These are phyloP conservation scores for Candida pini DNA, from an alignment of 805 yeast species.

Conservation along the genomic window DNA sequence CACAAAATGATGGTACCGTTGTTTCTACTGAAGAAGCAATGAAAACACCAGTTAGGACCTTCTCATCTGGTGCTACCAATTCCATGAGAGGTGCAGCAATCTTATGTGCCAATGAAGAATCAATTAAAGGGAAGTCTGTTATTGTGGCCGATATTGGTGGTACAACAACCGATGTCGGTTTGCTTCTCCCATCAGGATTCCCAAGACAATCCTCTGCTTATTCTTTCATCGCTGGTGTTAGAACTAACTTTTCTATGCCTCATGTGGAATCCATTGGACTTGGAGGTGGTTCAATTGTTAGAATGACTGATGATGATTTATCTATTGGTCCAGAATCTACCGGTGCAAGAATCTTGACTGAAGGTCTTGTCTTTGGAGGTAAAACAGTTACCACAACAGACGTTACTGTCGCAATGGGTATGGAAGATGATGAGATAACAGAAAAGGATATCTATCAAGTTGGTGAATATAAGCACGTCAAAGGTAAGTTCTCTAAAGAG, in stretches of 20 bases:
- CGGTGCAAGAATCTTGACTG: conserved; percentile 34
- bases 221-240: conserved; percentile 40
- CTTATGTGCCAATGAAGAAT: conserved; percentile 31
- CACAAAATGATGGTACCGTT: conserved; percentile 48
- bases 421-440: conserved; percentile 22
- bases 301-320: conserved; percentile 17
- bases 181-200: conserved; percentile 40
- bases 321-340: conserved; percentile 45
- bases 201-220: conserved; percentile 41
- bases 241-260: conserved; percentile 47
- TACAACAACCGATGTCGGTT: conserved; percentile 46
- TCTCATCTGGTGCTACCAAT: conserved; percentile 45
- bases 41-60: conserved; percentile 38
- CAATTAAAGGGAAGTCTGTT: conserved; percentile 28
- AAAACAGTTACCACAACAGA: conserved; percentile 36
- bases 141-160: conserved; percentile 46
- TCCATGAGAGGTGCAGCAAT: conserved; percentile 44
- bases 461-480: conserved; percentile 21
- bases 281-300: conserved; percentile 45
- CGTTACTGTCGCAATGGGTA: conserved; percentile 32
- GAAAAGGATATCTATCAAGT: no score
- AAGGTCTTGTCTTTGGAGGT: conserved; percentile 39
- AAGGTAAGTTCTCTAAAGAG: conserved; percentile 6
- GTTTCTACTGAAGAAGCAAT: conserved; percentile 34
- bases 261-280: conserved; percentile 44